Evolutionary conservation across 768 basidiomycete species (phyloP).

Genomic region (Psilocybe sp.): DNA sequence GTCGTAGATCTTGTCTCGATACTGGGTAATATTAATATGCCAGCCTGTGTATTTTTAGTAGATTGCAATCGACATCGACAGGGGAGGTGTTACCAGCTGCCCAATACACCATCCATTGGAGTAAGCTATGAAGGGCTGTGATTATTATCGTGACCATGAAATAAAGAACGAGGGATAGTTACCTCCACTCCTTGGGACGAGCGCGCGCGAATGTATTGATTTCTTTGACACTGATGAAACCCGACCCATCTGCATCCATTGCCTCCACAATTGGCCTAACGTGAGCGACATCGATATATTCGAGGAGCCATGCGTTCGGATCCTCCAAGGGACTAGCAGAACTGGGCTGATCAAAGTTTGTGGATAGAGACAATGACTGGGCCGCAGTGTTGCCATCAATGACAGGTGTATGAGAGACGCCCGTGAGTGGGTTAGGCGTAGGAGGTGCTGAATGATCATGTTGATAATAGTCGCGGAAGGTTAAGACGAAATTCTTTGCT

Average conservation of each 20-base stretch:
- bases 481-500: constrained; percentile 10
- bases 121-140: too few species aligned
- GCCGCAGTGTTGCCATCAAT: background rate
- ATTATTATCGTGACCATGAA: too few species aligned
- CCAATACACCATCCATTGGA: constrained; percentile 28
- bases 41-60: constrained; percentile 1
- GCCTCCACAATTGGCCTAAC: constrained; percentile 24
- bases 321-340: background rate
- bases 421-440: background rate
- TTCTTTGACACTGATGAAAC: constrained; percentile 26
- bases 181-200: constrained; percentile 22
- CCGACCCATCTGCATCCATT: constrained; percentile 25
- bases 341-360: background rate
- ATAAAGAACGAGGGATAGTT: too few species aligned
- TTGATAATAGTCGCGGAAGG: constrained; percentile 7
- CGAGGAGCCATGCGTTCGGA: constrained; percentile 19
- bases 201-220: constrained; percentile 21
- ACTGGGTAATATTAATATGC: constrained; percentile 6
- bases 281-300: constrained; percentile 23
- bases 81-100: constrained; percentile 14
- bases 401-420: background rate
- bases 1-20: constrained; percentile 5
- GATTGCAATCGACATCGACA: background rate
- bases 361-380: background rate
- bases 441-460: background rate